phyloP scores from a whole-genome alignment of 495 filamentous ascomycete genomes.

The Daldinia loculata region DNA sequence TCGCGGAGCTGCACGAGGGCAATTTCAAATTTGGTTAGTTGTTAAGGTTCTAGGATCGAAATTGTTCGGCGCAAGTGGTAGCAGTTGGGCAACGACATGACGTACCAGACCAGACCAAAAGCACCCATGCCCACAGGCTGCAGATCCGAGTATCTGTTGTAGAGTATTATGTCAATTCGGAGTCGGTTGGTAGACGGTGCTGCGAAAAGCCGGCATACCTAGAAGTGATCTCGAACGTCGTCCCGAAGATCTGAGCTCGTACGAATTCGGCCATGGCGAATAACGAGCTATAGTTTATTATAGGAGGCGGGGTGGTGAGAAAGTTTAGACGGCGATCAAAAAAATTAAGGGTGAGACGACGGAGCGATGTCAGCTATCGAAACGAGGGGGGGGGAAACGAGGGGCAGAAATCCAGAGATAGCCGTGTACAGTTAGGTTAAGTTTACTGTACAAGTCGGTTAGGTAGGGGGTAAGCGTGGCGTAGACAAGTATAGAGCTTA shows the following conservation, averaged over 20 bases:
- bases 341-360: conserved; percentile 19
- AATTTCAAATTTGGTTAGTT: conserved; percentile 32
- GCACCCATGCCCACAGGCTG: conserved; percentile 99
- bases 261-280: conserved; percentile 95
- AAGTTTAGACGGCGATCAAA: conserved; percentile 19
- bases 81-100: conserved; percentile 8
- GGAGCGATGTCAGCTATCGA: conserved; percentile 34
- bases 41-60: conserved; percentile 17
- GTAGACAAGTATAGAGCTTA: not conserved
- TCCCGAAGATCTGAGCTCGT: conserved; percentile 98
- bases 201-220: conserved; percentile 65
- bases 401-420: conserved; percentile 32
- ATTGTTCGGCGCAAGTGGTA: not conserved
- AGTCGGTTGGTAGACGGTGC: conserved; percentile 18
- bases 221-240: conserved; percentile 99
- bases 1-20: conserved; percentile 76
- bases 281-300: conserved; percentile 21
- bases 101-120: conserved; percentile 97
- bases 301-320: conserved; percentile 8
- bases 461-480: not conserved
- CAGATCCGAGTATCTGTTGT: conserved; percentile 87
- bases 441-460: conserved; percentile 7
- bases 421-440: conserved; percentile 22
- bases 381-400: conserved; percentile 35
- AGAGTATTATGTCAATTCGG: conserved; percentile 35